Conservation (phyloP, 305 asterid genomes). For the Fraxinus ornus region DNA sequence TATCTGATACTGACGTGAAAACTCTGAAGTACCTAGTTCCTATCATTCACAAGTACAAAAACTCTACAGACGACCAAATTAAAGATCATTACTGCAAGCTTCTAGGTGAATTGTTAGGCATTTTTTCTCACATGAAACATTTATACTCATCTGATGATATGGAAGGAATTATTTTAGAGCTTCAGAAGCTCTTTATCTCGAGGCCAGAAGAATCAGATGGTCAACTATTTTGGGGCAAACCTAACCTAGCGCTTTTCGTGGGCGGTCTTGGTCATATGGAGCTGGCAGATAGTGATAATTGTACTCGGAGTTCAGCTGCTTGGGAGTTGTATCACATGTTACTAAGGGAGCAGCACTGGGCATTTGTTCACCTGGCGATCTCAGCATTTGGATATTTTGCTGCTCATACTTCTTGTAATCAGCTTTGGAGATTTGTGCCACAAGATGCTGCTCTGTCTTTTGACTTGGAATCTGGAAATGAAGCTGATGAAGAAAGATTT, state of each 20-base stretch:
- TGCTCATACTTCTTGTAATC: conserved; percentile 64
- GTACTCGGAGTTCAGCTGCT: conserved; percentile 55
- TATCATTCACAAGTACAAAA: conserved; percentile 56
- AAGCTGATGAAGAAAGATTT: conserved; percentile 69
- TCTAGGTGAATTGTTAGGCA: conserved; percentile 66
- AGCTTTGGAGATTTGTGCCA: conserved; percentile 93
- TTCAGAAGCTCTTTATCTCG: conserved; percentile 69
- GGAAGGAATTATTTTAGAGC: conserved; percentile 74
- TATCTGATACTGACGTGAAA: conserved; percentile 75
- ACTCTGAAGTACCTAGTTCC: conserved; percentile 64
- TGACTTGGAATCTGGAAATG: conserved; percentile 67
- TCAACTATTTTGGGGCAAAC: conserved; percentile 59
- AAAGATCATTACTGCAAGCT: conserved; percentile 55
- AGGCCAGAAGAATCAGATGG: conserved; percentile 42
- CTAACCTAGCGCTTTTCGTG: conserved; percentile 76
- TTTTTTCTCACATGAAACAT: conserved; percentile 66
- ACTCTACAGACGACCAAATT: conserved; percentile 39
- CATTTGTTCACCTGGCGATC: conserved; percentile 70
- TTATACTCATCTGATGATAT: conserved; percentile 65
- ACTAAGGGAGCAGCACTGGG: conserved; percentile 85
- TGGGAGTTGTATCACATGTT: conserved; percentile 81
- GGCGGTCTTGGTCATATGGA: conserved; percentile 75
- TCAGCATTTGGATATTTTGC: conserved; percentile 86
- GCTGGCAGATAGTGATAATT: conserved; percentile 53
- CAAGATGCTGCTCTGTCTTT: conserved; percentile 86